Evolutionary conservation across 225 moss, liverwort and hornwort genomes (phyloP).

Genomic region (Anthoceros angustus): DNA sequence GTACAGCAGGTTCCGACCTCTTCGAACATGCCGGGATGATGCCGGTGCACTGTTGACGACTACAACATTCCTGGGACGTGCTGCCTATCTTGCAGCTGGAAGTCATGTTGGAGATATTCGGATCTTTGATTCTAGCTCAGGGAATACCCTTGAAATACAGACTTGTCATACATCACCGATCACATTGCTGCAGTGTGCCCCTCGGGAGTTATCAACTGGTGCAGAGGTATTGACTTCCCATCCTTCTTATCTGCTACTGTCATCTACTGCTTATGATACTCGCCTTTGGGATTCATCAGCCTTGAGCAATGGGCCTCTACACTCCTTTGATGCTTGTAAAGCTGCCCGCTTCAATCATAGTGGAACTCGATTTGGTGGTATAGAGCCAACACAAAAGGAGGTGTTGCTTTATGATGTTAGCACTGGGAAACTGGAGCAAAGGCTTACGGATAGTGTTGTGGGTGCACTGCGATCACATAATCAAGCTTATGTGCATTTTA

Average conservation of each 20-base stretch:
- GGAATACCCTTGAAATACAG: conserved; percentile 64
- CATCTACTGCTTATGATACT: conserved; percentile 73
- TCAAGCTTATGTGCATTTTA: conserved; percentile 85
- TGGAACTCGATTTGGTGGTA: conserved; percentile 72
- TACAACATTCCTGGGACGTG: conserved; percentile 77
- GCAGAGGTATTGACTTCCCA: conserved; percentile 35
- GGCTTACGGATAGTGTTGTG: conserved; percentile 57
- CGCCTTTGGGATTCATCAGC: conserved; percentile 91
- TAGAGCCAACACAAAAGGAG: conserved; percentile 69
- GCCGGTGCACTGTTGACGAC: conserved; percentile 60
- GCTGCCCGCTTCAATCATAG: conserved; percentile 92
- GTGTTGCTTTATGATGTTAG: conserved; percentile 75
- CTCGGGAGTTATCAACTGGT: conserved; percentile 52
- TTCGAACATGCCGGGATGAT: conserved; percentile 95
- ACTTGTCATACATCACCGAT: conserved; percentile 67
- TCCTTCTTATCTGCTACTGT: conserved; percentile 68
- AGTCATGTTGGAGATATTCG: conserved; percentile 92
- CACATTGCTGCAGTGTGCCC: conserved; percentile 83
- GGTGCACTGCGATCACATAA: conserved; percentile 68
- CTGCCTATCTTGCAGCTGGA: conserved; percentile 83
- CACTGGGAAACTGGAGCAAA: conserved; percentile 77
- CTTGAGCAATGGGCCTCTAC: conserved; percentile 56
- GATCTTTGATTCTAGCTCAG: conserved; percentile 72
- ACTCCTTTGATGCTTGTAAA: conserved; percentile 66
- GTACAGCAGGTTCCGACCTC: conserved; percentile 96